Base-by-base conservation (phyloP, 139 green algal genomes). In the Limnomonas spitsbergensis region DNA sequence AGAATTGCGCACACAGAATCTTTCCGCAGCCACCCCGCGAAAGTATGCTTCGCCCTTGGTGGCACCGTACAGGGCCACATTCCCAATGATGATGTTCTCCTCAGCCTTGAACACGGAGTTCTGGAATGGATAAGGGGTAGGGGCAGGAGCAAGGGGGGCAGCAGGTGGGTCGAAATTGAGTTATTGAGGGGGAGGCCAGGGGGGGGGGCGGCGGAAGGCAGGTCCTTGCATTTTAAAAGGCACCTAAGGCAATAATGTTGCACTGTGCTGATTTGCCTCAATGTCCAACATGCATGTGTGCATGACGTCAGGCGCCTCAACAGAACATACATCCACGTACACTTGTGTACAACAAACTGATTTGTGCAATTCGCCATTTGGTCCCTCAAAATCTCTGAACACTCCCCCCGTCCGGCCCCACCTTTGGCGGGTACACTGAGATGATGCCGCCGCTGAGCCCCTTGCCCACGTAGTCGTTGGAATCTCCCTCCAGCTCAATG, bases 381-480 rank as follows among this genome's bases (percentile, higher is more conserved):
- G n/a, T n/a, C n/a, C n/a, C n/a, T n/a, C n/a, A n/a, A n/a, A n/a
- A n/a, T n/a, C n/a, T n/a, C n/a, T n/a, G n/a, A n/a, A n/a, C n/a
- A n/a, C n/a, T n/a, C n/a, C n/a, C n/a, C n/a, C n/a, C n/a, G n/a
- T 61, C 14, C 47, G 14, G 14, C 9, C 29, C 61, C 29, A 72
- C 61, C 77, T 82, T 82, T 27, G 78, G 89, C 3, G 92, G 92
- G 86, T 95, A 95, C n/a, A 97, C 91, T 1, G 87, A 79, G 34
- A 98, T 74, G 3, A 89, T 66, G 40, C 90, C 93, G 40, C 94
- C 93, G 40, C 81, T 92, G 47, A 98, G 84, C 42, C 92, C 92
- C 86, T 98, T 98, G 83, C 91, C 94, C 2, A 98, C 94, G 70
- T 98, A 98, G 87, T 98, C 94, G 79, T 98, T 98, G 52, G 94